These are phyloP conservation scores for Mycena maculata DNA, from an alignment of 768 basidiomycete species.

Conservation along the genomic window DNA sequence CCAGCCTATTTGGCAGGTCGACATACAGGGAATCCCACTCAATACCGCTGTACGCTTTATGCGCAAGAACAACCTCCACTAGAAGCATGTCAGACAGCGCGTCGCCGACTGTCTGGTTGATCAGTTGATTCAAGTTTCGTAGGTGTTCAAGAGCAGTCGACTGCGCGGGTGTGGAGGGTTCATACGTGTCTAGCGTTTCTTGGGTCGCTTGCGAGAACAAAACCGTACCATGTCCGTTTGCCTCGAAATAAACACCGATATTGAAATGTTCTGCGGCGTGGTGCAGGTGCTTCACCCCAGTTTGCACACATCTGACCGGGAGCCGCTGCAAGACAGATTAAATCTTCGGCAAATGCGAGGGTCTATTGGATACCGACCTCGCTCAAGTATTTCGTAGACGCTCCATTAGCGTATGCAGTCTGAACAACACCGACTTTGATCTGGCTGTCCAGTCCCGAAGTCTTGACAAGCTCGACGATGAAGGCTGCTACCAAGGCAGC, in stretches of 20 bases:
- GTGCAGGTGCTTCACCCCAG: slow-evolving; percentile 98
- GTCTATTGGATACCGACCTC: slow-evolving; percentile 61
- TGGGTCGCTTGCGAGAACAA: slow-evolving; percentile 87
- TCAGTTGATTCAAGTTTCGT: slow-evolving; percentile 80
- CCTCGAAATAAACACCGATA: slow-evolving; percentile 99
- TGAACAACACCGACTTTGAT: slow-evolving; percentile 95
- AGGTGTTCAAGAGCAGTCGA: slow-evolving; percentile 83
- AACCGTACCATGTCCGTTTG: slow-evolving; percentile 98
- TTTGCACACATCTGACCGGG: slow-evolving; percentile 94
- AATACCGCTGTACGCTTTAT: slow-evolving; percentile 82
- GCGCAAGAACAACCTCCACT: slow-evolving; percentile 91
- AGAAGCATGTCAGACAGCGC: slow-evolving; percentile 96
- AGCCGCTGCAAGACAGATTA: slow-evolving; percentile 70
- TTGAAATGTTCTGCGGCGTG: slow-evolving; percentile 95
- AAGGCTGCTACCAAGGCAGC: slow-evolving; percentile 93
- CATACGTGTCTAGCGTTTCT: slow-evolving; percentile 66
- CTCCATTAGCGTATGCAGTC: slow-evolving; percentile 98
- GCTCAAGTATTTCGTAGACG: slow-evolving; percentile 91
- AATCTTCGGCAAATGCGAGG: neutral
- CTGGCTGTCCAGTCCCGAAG: slow-evolving; percentile 80
- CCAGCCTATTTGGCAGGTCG: slow-evolving; percentile 94
- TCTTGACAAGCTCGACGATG: slow-evolving; percentile 89
- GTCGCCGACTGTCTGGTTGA: slow-evolving; percentile 99
- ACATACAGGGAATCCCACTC: slow-evolving; percentile 96
- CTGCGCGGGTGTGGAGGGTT: slow-evolving; percentile 86